phyloP scores from a whole-genome alignment of 2,329 filamentous ascomycete species.

The Alternaria ventricosa region DNA sequence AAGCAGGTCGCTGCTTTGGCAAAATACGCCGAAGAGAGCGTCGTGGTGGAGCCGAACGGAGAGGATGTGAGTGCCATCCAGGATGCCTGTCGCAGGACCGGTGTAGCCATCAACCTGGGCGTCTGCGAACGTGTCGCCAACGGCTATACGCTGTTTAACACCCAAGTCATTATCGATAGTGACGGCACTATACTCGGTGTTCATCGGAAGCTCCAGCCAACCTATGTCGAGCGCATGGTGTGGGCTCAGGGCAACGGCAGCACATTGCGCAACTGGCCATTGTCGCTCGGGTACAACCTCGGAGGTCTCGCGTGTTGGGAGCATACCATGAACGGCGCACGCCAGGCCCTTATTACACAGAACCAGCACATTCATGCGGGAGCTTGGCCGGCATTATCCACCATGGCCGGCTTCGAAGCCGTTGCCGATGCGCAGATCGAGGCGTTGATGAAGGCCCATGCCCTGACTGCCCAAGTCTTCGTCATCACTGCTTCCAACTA shows the following conservation, averaged over 20 bases:
- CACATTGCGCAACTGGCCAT: constrained; percentile 39
- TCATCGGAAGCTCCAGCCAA: constrained; percentile 50
- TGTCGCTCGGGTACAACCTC: constrained; percentile 43
- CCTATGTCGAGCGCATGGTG: constrained; percentile 43
- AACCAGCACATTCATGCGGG: constrained; percentile 48
- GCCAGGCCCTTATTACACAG: constrained; percentile 44
- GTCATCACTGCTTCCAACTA: constrained; percentile 53
- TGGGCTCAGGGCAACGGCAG: constrained; percentile 47
- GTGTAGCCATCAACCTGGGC: constrained; percentile 44
- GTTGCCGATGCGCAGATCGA: constrained; percentile 55
- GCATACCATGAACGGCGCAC: constrained; percentile 48
- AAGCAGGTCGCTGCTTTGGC: constrained; percentile 42
- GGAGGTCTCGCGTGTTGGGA: constrained; percentile 49
- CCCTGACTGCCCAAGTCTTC: constrained; percentile 55
- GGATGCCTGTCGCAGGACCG: constrained; percentile 39
- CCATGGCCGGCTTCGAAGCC: constrained; percentile 49
- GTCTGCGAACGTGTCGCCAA: constrained; percentile 44
- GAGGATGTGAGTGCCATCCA: constrained; percentile 41
- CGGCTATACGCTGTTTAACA: constrained; percentile 47
- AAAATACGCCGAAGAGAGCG: constrained; percentile 45
- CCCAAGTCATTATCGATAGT: constrained; percentile 44
- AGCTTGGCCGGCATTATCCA: constrained; percentile 49
- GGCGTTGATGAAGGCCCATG: constrained; percentile 56
- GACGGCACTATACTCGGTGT: constrained; percentile 45
- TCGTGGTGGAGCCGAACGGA: constrained; percentile 42